Evolutionary conservation across 305 asterid species (phyloP).

Genomic region (Fraxinus angustifolia): DNA sequence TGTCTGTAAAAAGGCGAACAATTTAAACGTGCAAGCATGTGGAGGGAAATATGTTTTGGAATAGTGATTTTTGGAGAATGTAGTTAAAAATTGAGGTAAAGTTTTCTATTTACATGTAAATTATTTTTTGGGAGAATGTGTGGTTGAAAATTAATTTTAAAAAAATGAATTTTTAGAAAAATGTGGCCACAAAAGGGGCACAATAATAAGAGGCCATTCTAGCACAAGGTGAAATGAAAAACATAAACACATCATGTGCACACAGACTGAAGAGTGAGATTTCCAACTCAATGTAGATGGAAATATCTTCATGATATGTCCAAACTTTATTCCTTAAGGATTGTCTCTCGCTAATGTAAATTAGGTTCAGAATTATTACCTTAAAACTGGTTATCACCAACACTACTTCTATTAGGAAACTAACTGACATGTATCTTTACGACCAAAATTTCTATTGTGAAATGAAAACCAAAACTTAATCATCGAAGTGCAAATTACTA

Average conservation of each 20-base stretch:
- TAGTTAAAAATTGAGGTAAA: neutral
- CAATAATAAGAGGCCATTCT: neutral
- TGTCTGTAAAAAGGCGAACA: neutral
- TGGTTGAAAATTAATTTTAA: too few species aligned
- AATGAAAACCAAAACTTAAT: neutral
- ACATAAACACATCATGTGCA: neutral
- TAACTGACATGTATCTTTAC: neutral
- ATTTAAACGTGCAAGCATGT: neutral
- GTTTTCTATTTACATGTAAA: neutral
- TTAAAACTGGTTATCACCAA: neutral
- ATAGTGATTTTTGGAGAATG: neutral
- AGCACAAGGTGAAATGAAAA: neutral
- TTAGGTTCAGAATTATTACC: neutral
- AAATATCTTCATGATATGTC: neutral
- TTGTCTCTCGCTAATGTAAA: neutral
- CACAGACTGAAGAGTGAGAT: neutral
- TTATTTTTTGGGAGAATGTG: too few species aligned
- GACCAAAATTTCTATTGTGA: neutral
- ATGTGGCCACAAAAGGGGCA: neutral
- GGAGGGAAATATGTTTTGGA: neutral
- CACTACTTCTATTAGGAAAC: neutral
- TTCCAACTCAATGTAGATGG: neutral
- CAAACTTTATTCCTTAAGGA: neutral
- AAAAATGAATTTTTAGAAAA: neutral
- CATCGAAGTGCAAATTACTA: neutral